Percentiles rank a stretch among this genome's conserved stretches.
Conservation (phyloP, 2,329 filamentous ascomycete species). For the Metarhizium guizhouense region DNA sequence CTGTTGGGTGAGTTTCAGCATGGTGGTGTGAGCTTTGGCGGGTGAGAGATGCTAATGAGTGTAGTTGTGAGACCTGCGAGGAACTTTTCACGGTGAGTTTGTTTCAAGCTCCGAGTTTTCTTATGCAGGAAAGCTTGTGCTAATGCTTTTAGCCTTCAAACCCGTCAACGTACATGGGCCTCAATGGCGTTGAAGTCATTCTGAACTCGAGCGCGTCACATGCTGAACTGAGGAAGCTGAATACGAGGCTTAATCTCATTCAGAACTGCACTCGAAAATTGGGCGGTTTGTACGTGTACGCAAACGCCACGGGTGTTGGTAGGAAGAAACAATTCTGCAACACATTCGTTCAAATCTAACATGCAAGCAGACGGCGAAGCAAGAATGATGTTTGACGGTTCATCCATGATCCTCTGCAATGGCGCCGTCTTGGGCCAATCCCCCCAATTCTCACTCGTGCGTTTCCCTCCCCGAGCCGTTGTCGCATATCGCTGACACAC, state of each 20-base stretch:
- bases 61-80: conserved; percentile 27
- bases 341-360: background rate
- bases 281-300: conserved; percentile 46
- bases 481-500: background rate
- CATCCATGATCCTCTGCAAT: conserved; percentile 53
- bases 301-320: conserved; percentile 39
- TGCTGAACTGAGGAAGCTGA: conserved; percentile 50
- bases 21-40: background rate
- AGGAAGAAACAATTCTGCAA: conserved; percentile 24
- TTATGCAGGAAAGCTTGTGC: background rate
- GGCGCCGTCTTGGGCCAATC: conserved; percentile 55
- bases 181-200: conserved; percentile 59
- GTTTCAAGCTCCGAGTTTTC: background rate
- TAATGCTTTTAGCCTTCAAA: background rate
- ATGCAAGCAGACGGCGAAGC: too few species aligned
- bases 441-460: conserved; percentile 53
- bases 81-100: conserved; percentile 13
- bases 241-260: conserved; percentile 55
- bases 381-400: conserved; percentile 5
- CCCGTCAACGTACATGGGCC: conserved; percentile 1
- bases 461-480: conserved; percentile 9
- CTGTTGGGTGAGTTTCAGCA: background rate
- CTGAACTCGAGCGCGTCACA: conserved; percentile 63
- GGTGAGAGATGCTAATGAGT: background rate
- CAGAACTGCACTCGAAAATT: conserved; percentile 54